Conservation (phyloP, 345 rosid genomes). For the Lepidium didymum region DNA sequence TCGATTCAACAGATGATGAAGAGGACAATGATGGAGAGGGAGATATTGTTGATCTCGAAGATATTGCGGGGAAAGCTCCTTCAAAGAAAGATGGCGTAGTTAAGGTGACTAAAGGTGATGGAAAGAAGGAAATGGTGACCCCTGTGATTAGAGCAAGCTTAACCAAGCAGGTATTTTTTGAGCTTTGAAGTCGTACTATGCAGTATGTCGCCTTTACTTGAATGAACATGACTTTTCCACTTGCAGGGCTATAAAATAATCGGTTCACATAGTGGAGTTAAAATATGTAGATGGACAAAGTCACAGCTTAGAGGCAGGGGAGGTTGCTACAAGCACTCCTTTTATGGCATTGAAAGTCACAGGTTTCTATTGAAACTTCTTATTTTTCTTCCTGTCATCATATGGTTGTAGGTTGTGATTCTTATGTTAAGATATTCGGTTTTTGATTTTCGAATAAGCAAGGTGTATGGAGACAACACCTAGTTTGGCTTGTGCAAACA, state of each 20-base stretch:
- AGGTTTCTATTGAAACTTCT: slow-evolving; percentile 42
- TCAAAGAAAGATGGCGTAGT: slow-evolving; percentile 38
- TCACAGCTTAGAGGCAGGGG: slow-evolving; percentile 99
- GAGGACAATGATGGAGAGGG: slow-evolving; percentile 4
- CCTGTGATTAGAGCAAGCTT: slow-evolving; percentile 91
- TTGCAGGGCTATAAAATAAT: slow-evolving; percentile 93
- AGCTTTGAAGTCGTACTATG: background rate
- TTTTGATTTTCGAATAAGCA: slow-evolving; percentile 6
- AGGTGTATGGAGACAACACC: slow-evolving; percentile 99
- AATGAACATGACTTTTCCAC: background rate
- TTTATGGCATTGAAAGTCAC: slow-evolving; percentile 98
- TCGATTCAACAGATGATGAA: slow-evolving; percentile 36
- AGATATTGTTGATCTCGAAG: slow-evolving; percentile 78
- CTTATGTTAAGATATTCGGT: background rate
- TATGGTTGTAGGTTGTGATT: too few species aligned
- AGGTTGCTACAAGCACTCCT: slow-evolving; percentile 98
- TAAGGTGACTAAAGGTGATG: slow-evolving; percentile 42
- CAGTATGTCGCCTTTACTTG: background rate
- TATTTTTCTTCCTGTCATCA: background rate
- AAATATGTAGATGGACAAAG: slow-evolving; percentile 98
- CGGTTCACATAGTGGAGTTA: slow-evolving; percentile 98
- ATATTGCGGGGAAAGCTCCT: slow-evolving; percentile 91
- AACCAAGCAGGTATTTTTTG: slow-evolving; percentile 64
- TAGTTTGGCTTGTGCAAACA: slow-evolving; percentile 97
- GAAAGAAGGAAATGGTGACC: slow-evolving; percentile 84